Conservation (phyloP, 2,329 filamentous ascomycete genomes). For the Fusarium euwallaceae region DNA sequence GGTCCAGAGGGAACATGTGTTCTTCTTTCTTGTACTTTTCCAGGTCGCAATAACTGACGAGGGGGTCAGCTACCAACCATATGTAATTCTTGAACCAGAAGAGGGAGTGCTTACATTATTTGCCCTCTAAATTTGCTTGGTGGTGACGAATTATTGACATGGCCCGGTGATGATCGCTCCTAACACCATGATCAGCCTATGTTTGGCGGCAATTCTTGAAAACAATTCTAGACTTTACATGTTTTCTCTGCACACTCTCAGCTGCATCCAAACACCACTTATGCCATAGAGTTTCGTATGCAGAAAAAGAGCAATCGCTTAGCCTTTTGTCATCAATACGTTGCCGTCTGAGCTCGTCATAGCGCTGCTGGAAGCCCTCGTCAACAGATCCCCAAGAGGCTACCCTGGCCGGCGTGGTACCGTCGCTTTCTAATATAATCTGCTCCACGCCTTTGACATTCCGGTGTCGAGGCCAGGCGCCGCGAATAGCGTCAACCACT, state of each 20-base stretch:
- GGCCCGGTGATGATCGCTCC: accelerated
- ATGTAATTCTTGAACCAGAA: background rate
- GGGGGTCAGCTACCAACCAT: background rate
- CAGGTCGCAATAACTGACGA: background rate
- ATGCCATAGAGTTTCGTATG: background rate
- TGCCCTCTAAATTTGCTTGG: background rate
- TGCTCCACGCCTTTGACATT: background rate
- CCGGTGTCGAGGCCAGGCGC: background rate
- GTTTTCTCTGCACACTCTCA: background rate
- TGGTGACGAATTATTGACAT: accelerated
- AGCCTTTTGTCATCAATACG: no score
- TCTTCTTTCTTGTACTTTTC: background rate
- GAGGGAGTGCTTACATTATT: background rate
- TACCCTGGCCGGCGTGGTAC: no score
- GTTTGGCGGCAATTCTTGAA: background rate
- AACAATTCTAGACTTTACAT: background rate
- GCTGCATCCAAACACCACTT: background rate
- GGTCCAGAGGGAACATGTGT: background rate
- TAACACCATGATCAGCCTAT: background rate
- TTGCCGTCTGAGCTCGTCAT: no score
- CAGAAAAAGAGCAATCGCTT: no score
- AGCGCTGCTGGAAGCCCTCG: no score
- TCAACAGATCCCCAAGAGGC: no score
- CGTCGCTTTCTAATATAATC: background rate
- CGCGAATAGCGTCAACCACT: background rate